Percentiles rank a stretch among this genome's conserved stretches.
Conservation (phyloP, 768 basidiomycete genomes). For the Mycena latifolia region DNA sequence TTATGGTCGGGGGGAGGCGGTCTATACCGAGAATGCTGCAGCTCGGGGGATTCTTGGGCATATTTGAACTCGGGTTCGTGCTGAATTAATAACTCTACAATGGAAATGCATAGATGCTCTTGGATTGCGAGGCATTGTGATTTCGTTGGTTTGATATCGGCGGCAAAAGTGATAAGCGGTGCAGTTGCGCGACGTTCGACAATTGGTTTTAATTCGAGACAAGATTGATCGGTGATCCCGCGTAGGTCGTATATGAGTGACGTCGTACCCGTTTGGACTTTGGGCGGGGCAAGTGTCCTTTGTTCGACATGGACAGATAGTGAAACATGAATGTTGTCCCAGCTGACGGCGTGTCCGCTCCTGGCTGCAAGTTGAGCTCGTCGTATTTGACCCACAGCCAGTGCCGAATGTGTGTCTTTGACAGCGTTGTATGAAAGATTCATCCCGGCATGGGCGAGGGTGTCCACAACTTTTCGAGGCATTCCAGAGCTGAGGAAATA, state of each 20-base stretch:
- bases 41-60: background rate
- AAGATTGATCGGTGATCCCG: background rate
- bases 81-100: no score
- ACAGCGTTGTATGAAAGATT: slow-evolving; percentile 4
- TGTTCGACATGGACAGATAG: slow-evolving; percentile 16
- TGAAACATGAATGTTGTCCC: slow-evolving; percentile 2
- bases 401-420: background rate
- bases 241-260: background rate
- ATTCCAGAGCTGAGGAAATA: slow-evolving; percentile 12
- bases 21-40: slow-evolving; percentile 1
- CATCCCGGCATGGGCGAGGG: slow-evolving; percentile 16
- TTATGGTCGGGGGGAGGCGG: slow-evolving; percentile 13
- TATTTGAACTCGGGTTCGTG: no score
- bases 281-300: background rate
- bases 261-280: slow-evolving; percentile 16
- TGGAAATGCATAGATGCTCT: no score
- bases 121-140: background rate
- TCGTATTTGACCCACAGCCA: slow-evolving; percentile 9
- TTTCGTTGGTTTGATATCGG: slow-evolving; percentile 2
- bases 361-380: slow-evolving; percentile 10
- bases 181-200: background rate
- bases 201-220: no score
- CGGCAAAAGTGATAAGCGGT: background rate
- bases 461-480: slow-evolving; percentile 19
- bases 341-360: slow-evolving; percentile 10